Evolutionary conservation across 352 stramenopile species (phyloP).

Genomic region (Phytophthora quininea): DNA sequence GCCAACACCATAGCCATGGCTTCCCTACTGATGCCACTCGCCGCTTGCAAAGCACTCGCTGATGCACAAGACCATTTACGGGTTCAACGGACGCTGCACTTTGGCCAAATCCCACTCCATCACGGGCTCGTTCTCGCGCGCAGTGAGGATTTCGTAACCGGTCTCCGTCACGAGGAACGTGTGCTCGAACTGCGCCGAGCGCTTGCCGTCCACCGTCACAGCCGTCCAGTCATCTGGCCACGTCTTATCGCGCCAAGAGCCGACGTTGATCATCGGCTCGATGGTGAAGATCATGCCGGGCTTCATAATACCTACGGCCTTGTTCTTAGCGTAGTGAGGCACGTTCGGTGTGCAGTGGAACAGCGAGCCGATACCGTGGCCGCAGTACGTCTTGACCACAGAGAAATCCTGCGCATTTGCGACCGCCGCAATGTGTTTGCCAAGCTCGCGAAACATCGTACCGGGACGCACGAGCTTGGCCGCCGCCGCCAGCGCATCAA

Average conservation of each 20-base stretch:
- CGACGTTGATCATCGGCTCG: conserved; percentile 99
- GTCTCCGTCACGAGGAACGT: conserved; percentile 98
- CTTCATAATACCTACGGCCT: conserved; percentile 97
- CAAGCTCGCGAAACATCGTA: conserved; percentile 95
- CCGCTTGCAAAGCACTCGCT: neutral
- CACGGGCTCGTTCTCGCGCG: conserved; percentile 80
- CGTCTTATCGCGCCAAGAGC: conserved; percentile 87
- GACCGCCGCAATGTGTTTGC: conserved; percentile 89
- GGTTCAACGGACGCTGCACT: conserved; percentile 61
- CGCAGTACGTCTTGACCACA: conserved; percentile 97
- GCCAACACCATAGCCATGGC: conserved; percentile 13
- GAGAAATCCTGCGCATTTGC: conserved; percentile 85
- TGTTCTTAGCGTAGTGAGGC: conserved; percentile 99
- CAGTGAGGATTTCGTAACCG: conserved; percentile 97
- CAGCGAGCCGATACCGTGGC: conserved; percentile 96
- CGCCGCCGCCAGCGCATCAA: conserved; percentile 89
- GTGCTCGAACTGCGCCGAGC: conserved; percentile 98
- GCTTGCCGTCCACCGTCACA: conserved; percentile 94
- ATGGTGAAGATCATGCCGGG: conserved; percentile 99
- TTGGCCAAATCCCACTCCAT: conserved; percentile 88
- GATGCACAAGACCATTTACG: neutral
- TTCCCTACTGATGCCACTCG: conserved; percentile 6
- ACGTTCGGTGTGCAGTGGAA: conserved; percentile 98
- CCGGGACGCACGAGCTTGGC: conserved; percentile 91
- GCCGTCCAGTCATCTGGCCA: conserved; percentile 99